Conservation (phyloP, 148 eudicot species). For the Rhododendron henanense region DNA sequence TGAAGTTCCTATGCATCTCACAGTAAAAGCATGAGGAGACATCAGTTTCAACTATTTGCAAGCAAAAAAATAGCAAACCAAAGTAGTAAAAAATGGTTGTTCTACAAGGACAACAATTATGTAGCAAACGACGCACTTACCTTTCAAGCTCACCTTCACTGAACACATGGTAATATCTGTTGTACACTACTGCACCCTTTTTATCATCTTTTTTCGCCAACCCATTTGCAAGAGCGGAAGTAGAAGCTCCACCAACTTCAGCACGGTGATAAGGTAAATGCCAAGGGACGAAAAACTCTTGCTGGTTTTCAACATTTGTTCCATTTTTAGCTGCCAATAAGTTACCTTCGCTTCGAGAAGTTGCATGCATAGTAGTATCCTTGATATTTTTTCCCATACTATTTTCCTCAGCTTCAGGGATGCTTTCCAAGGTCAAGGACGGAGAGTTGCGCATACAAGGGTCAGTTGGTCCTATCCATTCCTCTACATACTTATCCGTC, state of each 20-base stretch:
- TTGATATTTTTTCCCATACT: conserved; percentile 16
- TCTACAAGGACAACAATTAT: neutral
- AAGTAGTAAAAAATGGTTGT: neutral
- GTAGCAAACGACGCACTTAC: conserved; percentile 22
- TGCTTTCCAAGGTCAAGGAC: conserved; percentile 53
- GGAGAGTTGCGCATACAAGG: conserved; percentile 60
- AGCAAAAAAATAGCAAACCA: neutral
- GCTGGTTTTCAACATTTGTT: conserved; percentile 38
- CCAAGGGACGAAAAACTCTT: conserved; percentile 97
- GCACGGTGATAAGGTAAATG: conserved; percentile 98
- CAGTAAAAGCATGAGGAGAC: neutral
- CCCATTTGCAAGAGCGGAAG: conserved; percentile 70
- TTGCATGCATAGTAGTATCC: conserved; percentile 17
- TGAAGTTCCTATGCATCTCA: neutral
- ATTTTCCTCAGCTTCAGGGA: conserved; percentile 72
- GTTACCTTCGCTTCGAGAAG: conserved; percentile 18
- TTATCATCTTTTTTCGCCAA: conserved; percentile 88
- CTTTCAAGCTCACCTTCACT: conserved; percentile 97
- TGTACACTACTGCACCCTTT: conserved; percentile 93
- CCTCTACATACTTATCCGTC: conserved; percentile 62
- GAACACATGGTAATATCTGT: conserved; percentile 94
- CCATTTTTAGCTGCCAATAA: conserved; percentile 16
- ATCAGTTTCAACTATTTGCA: neutral
- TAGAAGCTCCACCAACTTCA: conserved; percentile 87
- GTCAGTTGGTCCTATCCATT: conserved; percentile 87